These are phyloP conservation scores for Fusarium verticillioides DNA, from an alignment of 2,329 filamentous ascomycete genomes.

Conservation along the genomic window DNA sequence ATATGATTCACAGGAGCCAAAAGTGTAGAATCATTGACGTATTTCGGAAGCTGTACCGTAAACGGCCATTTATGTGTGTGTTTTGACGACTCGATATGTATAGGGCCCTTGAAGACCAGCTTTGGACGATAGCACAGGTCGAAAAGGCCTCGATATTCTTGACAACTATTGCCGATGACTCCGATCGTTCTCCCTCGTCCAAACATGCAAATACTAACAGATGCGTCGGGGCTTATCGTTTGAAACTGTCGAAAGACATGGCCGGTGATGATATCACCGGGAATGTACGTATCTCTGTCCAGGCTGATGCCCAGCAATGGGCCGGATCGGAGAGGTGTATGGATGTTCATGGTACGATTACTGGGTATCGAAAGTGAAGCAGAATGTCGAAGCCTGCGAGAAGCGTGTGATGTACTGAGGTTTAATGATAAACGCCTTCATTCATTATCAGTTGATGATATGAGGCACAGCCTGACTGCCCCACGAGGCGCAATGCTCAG, in stretches of 20 bases:
- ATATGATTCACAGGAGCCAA: not conserved
- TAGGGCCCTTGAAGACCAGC: constrained; percentile 36
- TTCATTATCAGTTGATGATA: too few species aligned
- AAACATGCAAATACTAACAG: constrained; percentile 36
- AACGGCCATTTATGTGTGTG: constrained; percentile 44
- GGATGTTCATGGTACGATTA: not conserved
- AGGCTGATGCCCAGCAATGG: constrained; percentile 23
- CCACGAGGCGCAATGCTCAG: not conserved
- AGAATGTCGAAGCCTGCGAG: too few species aligned
- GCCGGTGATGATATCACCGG: constrained; percentile 46
- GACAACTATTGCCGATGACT: constrained; percentile 25
- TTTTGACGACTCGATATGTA: constrained; percentile 37
- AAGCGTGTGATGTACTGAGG: fast-evolving
- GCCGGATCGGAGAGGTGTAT: not conserved
- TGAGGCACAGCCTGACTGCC: not conserved
- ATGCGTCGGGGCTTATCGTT: constrained; percentile 35
- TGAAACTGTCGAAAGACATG: constrained; percentile 34
- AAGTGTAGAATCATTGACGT: constrained; percentile 8
- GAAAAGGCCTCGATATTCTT: constrained; percentile 12
- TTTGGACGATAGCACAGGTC: not conserved
- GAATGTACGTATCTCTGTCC: not conserved
- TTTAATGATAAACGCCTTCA: not conserved
- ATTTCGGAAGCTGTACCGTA: constrained; percentile 41
- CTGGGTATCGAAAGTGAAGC: too few species aligned
- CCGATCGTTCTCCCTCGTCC: constrained; percentile 44